Evolutionary conservation across 2,329 filamentous ascomycete species (phyloP).

Genomic region (Fusarium tupiense): DNA sequence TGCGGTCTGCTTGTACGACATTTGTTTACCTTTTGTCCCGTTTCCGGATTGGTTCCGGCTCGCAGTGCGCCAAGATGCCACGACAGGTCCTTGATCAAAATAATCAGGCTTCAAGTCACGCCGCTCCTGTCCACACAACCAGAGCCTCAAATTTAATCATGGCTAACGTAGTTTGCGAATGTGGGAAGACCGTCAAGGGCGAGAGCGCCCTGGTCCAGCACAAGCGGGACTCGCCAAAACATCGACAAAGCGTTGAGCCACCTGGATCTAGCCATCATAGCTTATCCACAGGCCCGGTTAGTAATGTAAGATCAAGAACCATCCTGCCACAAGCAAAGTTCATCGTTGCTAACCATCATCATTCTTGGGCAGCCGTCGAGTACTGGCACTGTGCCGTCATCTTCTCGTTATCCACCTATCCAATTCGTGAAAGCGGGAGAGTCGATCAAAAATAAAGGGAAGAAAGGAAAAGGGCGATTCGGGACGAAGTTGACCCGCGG

Average conservation of each 20-base stretch:
- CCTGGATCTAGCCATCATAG: neutral
- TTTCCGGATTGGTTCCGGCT: no score
- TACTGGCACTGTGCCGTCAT: neutral
- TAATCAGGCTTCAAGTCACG: neutral
- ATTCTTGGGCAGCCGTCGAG: neutral
- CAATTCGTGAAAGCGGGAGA: neutral
- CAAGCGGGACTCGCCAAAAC: neutral
- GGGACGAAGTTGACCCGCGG: neutral
- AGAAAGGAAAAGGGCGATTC: neutral
- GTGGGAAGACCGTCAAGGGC: neutral
- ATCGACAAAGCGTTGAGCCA: neutral
- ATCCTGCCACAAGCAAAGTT: neutral
- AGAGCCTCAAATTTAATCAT: neutral
- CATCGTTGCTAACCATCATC: neutral
- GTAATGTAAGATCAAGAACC: neutral
- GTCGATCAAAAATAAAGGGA: neutral
- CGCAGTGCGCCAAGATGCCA: neutral
- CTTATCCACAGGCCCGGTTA: neutral
- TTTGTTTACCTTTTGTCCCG: no score
- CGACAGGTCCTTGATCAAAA: neutral
- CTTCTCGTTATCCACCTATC: neutral
- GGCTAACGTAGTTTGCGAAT: neutral
- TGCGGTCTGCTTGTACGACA: no score
- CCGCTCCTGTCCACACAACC: neutral
- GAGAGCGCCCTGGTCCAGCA: neutral